A percentile compares a stretch with the other conserved stretches of the same genome.
These are phyloP conservation scores for Castanopsis chinensis DNA, from an alignment of 306 rosid genomes.

Conservation along the genomic window DNA sequence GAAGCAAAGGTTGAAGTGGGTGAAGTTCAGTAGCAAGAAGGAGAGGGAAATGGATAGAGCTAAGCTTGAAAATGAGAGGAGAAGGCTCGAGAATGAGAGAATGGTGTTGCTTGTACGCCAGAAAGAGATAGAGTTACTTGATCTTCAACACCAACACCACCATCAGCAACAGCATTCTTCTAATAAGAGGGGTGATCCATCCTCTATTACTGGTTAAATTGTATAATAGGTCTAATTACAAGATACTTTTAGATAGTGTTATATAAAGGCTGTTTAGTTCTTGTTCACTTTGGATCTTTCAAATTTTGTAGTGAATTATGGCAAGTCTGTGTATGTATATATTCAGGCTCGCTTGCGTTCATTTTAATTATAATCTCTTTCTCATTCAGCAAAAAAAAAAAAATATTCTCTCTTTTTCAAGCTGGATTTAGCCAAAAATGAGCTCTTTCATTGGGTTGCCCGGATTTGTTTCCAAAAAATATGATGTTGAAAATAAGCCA, in stretches of 20 bases:
- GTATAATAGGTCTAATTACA: slow-evolving; percentile 22
- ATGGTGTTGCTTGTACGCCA: slow-evolving; percentile 60
- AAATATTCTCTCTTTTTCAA: too few relatives aligned
- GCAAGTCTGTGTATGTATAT: background rate
- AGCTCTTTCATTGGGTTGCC: too few relatives aligned
- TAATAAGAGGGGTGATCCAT: slow-evolving; percentile 41
- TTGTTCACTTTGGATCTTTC: background rate
- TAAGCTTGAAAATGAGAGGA: slow-evolving; percentile 62
- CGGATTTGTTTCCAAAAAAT: too few relatives aligned
- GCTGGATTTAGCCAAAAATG: too few relatives aligned
- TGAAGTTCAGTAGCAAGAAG: slow-evolving; percentile 75
- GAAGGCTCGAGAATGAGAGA: slow-evolving; percentile 65
- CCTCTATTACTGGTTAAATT: slow-evolving; percentile 30
- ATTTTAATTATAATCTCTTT: background rate
- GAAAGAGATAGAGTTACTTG: slow-evolving; percentile 59
- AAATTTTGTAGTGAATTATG: background rate
- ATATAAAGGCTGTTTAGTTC: slow-evolving; percentile 6
- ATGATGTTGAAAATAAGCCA: too few relatives aligned
- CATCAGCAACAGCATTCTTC: slow-evolving; percentile 60
- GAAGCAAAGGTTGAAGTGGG: slow-evolving; percentile 82
- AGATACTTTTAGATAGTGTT: background rate
- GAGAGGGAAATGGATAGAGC: slow-evolving; percentile 90
- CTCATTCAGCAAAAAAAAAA: too few relatives aligned
- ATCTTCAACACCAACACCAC: slow-evolving; percentile 44
- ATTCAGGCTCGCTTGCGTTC: background rate